These are phyloP conservation scores for Ogataea populi-albae DNA, from an alignment of 805 yeast genomes.

Conservation along the genomic window DNA sequence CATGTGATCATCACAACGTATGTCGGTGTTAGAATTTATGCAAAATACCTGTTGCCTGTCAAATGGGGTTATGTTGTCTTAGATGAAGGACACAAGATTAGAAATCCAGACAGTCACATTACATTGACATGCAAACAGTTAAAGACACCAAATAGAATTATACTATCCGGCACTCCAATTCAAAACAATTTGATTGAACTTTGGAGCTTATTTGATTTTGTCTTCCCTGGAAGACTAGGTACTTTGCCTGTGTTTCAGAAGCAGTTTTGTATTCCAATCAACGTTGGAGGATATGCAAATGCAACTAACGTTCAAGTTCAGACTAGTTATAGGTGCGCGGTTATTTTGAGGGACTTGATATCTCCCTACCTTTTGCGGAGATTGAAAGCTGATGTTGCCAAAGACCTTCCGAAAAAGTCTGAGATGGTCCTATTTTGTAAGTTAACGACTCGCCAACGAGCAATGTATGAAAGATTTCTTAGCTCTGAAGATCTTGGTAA, in stretches of 20 bases:
- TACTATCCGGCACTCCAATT: conserved; percentile 93
- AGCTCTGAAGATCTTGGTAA: conserved; percentile 72
- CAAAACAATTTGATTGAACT: conserved; percentile 89
- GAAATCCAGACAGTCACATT: conserved; percentile 90
- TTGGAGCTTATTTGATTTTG: conserved; percentile 94
- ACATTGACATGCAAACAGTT: conserved; percentile 82
- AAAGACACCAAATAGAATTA: conserved; percentile 79
- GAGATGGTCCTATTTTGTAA: conserved; percentile 94
- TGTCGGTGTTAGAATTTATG: conserved; percentile 46
- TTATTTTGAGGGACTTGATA: conserved; percentile 79
- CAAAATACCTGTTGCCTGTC: conserved; percentile 62
- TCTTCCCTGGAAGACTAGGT: conserved; percentile 91
- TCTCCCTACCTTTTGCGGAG: conserved; percentile 87
- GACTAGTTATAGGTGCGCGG: conserved; percentile 94
- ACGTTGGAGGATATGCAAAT: conserved; percentile 97
- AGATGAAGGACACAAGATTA: conserved; percentile 95
- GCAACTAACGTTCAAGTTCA: conserved; percentile 95
- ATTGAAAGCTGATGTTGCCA: conserved; percentile 91
- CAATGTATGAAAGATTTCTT: conserved; percentile 69
- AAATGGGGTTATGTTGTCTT: conserved; percentile 88
- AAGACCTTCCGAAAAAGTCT: conserved; percentile 86
- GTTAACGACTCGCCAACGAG: conserved; percentile 72
- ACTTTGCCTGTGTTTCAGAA: conserved; percentile 92
- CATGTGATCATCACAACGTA: conserved; percentile 90
- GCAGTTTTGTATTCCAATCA: conserved; percentile 90